phyloP scores from a whole-genome alignment of 164 flowering plant species.

The Taxillus chinensis region DNA sequence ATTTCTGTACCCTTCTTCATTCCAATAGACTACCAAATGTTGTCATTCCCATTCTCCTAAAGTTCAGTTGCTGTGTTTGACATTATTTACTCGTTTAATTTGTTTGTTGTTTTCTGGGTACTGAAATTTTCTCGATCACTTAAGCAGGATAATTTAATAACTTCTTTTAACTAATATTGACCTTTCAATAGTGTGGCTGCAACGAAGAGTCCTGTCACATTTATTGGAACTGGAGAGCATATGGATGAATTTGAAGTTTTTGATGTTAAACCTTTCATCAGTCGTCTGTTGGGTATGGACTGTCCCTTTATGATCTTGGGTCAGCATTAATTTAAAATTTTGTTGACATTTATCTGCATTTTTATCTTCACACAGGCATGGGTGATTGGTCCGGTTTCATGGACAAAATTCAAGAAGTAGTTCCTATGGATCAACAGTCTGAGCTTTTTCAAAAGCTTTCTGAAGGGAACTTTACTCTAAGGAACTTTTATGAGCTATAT shows the following conservation, averaged over 20 bases:
- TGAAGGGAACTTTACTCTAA: conserved; percentile 78
- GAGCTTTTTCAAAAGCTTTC: conserved; percentile 91
- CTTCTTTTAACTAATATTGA: not conserved
- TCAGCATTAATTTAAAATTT: not conserved
- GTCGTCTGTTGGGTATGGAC: conserved; percentile 73
- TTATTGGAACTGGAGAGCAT: conserved; percentile 98
- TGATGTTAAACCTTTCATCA: conserved; percentile 96
- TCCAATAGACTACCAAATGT: too few species aligned
- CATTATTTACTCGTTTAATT: too few species aligned
- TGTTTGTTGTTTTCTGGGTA: too few species aligned
- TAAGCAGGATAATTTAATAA: not conserved
- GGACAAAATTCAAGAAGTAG: conserved; percentile 98
- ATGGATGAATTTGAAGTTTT: conserved; percentile 99
- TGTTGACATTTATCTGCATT: not conserved
- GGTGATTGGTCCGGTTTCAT: conserved; percentile 99
- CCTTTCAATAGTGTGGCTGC: conserved; percentile 72
- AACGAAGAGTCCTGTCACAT: conserved; percentile 91
- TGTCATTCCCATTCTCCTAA: too few species aligned
- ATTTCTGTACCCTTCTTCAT: too few species aligned
- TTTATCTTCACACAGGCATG: conserved; percentile 51
- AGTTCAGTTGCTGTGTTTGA: too few species aligned
- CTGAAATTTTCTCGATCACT: too few species aligned
- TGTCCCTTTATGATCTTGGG: not conserved
- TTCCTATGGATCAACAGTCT: conserved; percentile 95
- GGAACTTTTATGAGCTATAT: conserved; percentile 93